These are phyloP conservation scores for Fusarium continuum DNA, from an alignment of 2,329 filamentous ascomycete species.

Conservation along the genomic window DNA sequence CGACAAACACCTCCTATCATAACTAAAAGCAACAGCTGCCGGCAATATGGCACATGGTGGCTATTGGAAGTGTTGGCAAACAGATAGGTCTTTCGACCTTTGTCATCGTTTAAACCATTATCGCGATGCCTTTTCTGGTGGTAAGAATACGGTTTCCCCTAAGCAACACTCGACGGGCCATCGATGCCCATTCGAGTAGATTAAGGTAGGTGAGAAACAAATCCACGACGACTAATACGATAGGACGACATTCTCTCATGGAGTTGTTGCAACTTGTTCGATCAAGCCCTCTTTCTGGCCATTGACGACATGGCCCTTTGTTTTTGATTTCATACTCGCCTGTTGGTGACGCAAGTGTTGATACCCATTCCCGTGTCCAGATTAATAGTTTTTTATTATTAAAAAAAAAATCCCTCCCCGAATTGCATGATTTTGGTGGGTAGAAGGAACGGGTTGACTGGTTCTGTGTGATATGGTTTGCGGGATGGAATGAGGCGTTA, in stretches of 20 bases:
- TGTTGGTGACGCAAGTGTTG: slow-evolving; percentile 34
- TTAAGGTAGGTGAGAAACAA: slow-evolving; percentile 29
- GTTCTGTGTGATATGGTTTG: slow-evolving; percentile 31
- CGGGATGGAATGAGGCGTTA: slow-evolving; percentile 35
- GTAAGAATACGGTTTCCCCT: slow-evolving; percentile 34
- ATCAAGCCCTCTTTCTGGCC: neutral
- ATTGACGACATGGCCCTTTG: slow-evolving; percentile 12
- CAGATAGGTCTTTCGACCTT: neutral
- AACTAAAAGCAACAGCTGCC: slow-evolving; percentile 18
- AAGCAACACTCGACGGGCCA: slow-evolving; percentile 8
- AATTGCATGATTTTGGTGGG: slow-evolving; percentile 17
- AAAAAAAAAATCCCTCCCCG: slow-evolving; percentile 15
- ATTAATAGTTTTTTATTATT: slow-evolving; percentile 24
- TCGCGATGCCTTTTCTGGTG: slow-evolving; percentile 27
- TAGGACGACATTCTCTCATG: slow-evolving; percentile 24
- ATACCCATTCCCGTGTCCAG: slow-evolving; percentile 36
- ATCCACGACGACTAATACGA: slow-evolving; percentile 27
- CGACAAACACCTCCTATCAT: slow-evolving; percentile 4
- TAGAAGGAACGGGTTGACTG: slow-evolving; percentile 26
- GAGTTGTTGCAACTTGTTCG: slow-evolving; percentile 1
- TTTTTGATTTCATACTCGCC: slow-evolving; percentile 13
- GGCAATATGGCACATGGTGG: slow-evolving; percentile 2
- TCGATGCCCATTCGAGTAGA: neutral
- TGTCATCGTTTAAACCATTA: slow-evolving; percentile 1
- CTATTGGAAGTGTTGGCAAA: neutral